phyloP scores from a whole-genome alignment of 768 basidiomycete species.

The Mrakia gelida region DNA sequence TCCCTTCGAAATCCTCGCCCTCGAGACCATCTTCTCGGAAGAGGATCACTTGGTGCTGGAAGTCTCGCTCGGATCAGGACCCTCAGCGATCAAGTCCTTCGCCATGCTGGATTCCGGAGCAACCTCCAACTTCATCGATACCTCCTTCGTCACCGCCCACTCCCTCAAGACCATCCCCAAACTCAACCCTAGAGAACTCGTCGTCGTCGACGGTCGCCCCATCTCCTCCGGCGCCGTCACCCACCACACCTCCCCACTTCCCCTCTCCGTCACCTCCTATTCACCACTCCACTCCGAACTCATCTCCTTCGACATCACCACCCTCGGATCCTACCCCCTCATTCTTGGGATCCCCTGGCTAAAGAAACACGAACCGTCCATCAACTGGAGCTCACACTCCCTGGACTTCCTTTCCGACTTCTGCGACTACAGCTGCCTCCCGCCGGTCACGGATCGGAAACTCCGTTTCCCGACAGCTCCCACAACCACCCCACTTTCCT shows the following conservation, averaged over 20 bases:
- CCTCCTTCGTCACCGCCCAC: too few species aligned
- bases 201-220: slow-evolving; percentile 6
- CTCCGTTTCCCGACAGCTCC: too few species aligned
- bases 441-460: too few species aligned
- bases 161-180: too few species aligned
- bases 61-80: too few species aligned
- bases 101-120: too few species aligned
- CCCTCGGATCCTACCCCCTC: slow-evolving; percentile 11
- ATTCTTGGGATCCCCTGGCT: slow-evolving; percentile 10
- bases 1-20: too few species aligned
- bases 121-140: too few species aligned
- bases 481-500: too few species aligned
- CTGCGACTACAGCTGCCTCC: not conserved
- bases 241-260: slow-evolving; percentile 7
- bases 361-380: not conserved
- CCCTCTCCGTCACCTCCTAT: not conserved
- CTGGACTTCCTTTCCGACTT: not conserved
- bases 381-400: not conserved
- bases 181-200: too few species aligned
- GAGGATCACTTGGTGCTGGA: too few species aligned
- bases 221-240: slow-evolving; percentile 15
- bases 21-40: too few species aligned
- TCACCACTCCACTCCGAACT: not conserved
- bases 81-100: not conserved
- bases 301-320: not conserved